A percentile compares a stretch with the other conserved stretches of the same genome.
Evolutionary conservation across 176 grass and related monocot species (phyloP).

Genomic region (Calamus simplicifolius): DNA sequence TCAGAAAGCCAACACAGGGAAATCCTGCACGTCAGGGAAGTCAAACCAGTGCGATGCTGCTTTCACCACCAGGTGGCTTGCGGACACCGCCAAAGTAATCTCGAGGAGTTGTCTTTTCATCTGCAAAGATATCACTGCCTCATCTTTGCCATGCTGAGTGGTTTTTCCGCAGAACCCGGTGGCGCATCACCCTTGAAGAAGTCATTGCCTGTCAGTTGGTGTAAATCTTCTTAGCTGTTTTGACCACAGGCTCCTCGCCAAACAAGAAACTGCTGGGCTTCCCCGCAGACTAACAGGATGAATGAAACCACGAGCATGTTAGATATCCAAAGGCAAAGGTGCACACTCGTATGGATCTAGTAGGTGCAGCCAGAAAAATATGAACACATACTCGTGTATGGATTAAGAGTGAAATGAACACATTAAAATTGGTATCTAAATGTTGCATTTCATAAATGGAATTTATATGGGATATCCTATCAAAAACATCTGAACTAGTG

Average conservation of each 20-base stretch:
- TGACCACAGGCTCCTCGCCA: slow-evolving; percentile 57
- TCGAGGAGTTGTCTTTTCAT: slow-evolving; percentile 49
- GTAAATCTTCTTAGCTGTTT: slow-evolving; percentile 69
- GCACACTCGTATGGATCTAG: no score
- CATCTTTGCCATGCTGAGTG: slow-evolving; percentile 72
- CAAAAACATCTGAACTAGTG: no score
- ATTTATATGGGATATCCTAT: no score
- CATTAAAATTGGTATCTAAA: no score
- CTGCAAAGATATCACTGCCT: slow-evolving; percentile 86
- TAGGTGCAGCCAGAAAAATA: no score
- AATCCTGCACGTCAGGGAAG: not conserved
- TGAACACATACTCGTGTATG: no score
- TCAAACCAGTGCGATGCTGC: slow-evolving; percentile 92
- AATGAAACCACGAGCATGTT: not conserved
- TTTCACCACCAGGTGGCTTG: slow-evolving; percentile 87
- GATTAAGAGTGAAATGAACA: no score
- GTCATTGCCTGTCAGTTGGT: slow-evolving; percentile 66
- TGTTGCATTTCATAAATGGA: no score
- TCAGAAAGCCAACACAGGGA: no score
- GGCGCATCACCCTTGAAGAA: slow-evolving; percentile 60
- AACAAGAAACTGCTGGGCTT: slow-evolving; percentile 56
- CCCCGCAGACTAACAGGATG: slow-evolving; percentile 9
- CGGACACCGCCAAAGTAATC: slow-evolving; percentile 82
- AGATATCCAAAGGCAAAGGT: not conserved
- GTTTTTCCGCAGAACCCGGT: slow-evolving; percentile 47